Base-by-base conservation (phyloP, 2,329 filamentous ascomycete species). In the Aureobasidium sp. region DNA sequence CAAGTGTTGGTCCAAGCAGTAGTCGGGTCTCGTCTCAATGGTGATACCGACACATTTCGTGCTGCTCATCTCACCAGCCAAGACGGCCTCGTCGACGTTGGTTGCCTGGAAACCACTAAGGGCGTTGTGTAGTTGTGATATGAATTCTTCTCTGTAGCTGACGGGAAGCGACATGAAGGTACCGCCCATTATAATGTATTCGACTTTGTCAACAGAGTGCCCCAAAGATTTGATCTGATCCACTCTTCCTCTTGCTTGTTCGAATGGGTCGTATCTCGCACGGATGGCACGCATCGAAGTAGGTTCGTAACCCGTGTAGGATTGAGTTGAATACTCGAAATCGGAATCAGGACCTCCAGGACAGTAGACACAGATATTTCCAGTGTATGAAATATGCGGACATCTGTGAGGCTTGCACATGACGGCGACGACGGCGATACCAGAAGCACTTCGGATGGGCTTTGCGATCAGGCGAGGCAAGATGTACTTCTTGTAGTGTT, bases 331-430 rank as follows among this genome's bases (percentile, higher is more conserved):
- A 77, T 99, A 99, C 76, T 99, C 94, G 70, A 99, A 99, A 73
- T 99, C 95, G 55, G 92, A 97, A 73, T 99, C 94, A 9, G 95
- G 95, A 1, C 94, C 94, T 67, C 94, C 94, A 10, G 94, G 94
- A 72, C 94, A 99, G 78, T 99, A 99, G 64, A 99, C 94, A 75
- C 94, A 99, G 66, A 99, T 97, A 73, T 99, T 99, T 66, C 94
- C 94, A 0, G 94, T 99, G 75, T 97, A 99, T 12, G 94, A 90
- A 69, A 99, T 99, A 72, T 99, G 94, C 20, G 94, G 94, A 72
- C 94, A 99, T 72, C 94, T 84, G 74, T 99, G 94, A 27, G 94
- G 94, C 76, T 99, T 99, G 83, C 94, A 97, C 94, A 99, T 99
- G 68, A 99, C 95, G 47, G 95, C 94, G 51, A 99, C 94, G 9